Evolutionary conservation across 2,329 filamentous ascomycete genomes (phyloP).

Genomic region (Lachnum nothofagi): DNA sequence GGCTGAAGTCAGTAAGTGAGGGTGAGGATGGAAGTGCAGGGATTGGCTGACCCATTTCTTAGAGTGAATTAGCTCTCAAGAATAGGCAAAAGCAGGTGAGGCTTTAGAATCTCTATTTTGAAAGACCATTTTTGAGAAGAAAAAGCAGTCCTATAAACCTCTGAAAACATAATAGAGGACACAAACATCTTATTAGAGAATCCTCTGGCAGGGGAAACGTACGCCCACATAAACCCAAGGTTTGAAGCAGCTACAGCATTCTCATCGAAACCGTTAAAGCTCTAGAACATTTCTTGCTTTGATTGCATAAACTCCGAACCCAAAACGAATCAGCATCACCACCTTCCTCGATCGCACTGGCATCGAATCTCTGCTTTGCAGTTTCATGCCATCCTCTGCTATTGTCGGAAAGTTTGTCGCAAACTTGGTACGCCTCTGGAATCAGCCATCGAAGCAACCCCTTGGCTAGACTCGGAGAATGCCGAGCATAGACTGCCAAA

Average conservation of each 20-base stretch:
- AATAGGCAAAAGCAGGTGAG: too few relatives aligned
- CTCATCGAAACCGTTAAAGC: background rate
- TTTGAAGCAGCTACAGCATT: background rate
- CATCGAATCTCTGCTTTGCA: background rate
- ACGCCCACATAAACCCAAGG: background rate
- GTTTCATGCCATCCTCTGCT: background rate
- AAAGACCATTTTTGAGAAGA: too few relatives aligned
- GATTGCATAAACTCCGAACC: background rate
- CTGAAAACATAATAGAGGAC: too few relatives aligned
- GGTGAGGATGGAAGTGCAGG: too few relatives aligned
- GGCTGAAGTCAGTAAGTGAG: too few relatives aligned
- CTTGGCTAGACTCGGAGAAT: background rate
- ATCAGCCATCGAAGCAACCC: background rate
- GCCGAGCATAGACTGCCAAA: background rate
- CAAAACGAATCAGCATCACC: background rate
- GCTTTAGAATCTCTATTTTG: too few relatives aligned
- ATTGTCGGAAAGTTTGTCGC: background rate
- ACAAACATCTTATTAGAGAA: too few relatives aligned
- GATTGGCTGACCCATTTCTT: too few relatives aligned
- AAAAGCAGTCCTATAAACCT: too few relatives aligned
- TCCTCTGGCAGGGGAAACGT: too few relatives aligned
- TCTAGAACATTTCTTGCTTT: background rate
- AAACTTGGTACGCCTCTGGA: background rate
- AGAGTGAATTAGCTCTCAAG: too few relatives aligned
- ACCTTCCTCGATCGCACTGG: background rate